phyloP scores from a whole-genome alignment of 1,139 yeast genomes.

The Blastobotrys aristatus region DNA sequence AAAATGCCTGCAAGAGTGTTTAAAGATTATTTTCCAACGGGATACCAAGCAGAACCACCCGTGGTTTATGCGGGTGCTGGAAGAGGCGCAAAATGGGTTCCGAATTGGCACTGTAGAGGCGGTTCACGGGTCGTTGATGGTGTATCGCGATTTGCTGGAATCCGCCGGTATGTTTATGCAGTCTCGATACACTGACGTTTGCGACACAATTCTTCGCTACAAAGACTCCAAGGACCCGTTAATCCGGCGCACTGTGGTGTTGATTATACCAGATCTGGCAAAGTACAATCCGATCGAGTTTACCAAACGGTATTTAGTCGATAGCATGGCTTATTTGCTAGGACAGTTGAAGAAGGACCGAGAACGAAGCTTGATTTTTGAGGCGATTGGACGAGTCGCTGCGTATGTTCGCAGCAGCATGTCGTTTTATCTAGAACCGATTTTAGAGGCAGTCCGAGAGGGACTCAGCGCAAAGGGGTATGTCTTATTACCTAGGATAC shows the following conservation, averaged over 20 bases:
- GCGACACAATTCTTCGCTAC: conserved; percentile 67
- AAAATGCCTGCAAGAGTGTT: conserved; percentile 68
- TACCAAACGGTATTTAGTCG: conserved; percentile 75
- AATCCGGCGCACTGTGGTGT: conserved; percentile 77
- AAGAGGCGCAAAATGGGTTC: conserved; percentile 52
- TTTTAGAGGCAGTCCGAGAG: conserved; percentile 76
- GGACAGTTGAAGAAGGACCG: conserved; percentile 71
- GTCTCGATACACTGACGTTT: conserved; percentile 69
- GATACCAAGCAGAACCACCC: conserved; percentile 65
- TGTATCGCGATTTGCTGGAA: conserved; percentile 71
- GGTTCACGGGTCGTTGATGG: conserved; percentile 80
- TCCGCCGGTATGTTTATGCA: conserved; percentile 63
- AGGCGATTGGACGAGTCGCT: conserved; percentile 83
- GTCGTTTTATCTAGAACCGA: conserved; percentile 83
- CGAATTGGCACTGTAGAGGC: conserved; percentile 50
- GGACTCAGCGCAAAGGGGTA: conserved; percentile 64
- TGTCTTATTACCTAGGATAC: conserved; percentile 11
- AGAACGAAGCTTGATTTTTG: conserved; percentile 72
- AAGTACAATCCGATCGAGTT: conserved; percentile 71
- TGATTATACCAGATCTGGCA: conserved; percentile 77
- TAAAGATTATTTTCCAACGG: conserved; percentile 71
- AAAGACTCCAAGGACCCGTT: conserved; percentile 73
- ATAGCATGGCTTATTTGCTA: conserved; percentile 71
- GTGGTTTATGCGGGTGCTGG: conserved; percentile 71
- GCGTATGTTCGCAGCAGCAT: conserved; percentile 81